These are phyloP conservation scores for Cercospora canescens DNA, from an alignment of 2,329 filamentous ascomycete species.

Conservation along the genomic window DNA sequence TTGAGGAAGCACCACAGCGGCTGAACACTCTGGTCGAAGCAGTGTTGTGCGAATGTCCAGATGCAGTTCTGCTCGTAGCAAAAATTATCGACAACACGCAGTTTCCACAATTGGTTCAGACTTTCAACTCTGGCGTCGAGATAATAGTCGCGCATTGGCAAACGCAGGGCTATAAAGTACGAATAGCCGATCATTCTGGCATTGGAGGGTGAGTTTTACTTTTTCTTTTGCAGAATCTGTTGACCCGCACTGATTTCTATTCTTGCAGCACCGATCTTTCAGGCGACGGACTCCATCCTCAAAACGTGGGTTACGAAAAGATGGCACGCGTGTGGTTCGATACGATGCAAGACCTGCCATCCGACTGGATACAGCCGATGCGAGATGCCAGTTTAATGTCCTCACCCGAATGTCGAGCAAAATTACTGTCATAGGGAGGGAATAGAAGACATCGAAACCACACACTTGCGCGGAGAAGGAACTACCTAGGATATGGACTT, in stretches of 20 bases:
- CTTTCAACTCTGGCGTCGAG: slow-evolving; percentile 31
- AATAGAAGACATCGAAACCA: neutral
- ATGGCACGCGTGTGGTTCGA: slow-evolving; percentile 15
- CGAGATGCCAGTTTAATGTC: neutral
- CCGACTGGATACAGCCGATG: slow-evolving; percentile 5
- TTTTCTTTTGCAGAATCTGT: neutral
- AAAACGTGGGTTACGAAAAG: slow-evolving; percentile 5
- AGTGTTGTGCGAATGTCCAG: slow-evolving; percentile 32
- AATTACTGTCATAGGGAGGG: neutral
- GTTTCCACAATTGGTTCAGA: slow-evolving; percentile 21
- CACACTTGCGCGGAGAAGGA: neutral
- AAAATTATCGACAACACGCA: slow-evolving; percentile 34
- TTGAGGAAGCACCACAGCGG: slow-evolving; percentile 35
- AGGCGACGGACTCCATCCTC: slow-evolving; percentile 7
- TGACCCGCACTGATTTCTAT: neutral
- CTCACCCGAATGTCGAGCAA: neutral
- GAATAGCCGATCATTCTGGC: slow-evolving; percentile 29
- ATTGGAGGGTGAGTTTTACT: slow-evolving; percentile 3
- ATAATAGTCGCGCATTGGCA: slow-evolving; percentile 25
- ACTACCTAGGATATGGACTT: no score
- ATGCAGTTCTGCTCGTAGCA: slow-evolving; percentile 40
- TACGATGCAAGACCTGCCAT: slow-evolving; percentile 5
- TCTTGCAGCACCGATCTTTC: neutral
- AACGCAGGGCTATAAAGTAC: slow-evolving; percentile 29
- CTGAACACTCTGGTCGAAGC: slow-evolving; percentile 37